Conservation (phyloP, 2,329 filamentous ascomycete species). For the Emmonsiellopsis sp. region DNA sequence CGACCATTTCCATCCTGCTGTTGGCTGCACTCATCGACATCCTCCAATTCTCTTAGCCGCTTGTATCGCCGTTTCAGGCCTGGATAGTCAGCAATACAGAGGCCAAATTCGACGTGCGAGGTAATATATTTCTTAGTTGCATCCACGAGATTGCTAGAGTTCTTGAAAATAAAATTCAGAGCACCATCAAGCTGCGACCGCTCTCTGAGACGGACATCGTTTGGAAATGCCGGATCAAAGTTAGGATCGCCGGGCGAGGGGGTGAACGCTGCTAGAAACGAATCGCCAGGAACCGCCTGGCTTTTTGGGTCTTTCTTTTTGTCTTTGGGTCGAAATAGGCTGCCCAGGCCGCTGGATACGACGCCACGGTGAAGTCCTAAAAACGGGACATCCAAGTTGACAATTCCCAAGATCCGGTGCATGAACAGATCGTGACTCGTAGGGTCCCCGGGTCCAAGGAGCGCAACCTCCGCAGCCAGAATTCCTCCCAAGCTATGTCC, state of each 20-base stretch:
- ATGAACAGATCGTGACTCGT: constrained; percentile 41
- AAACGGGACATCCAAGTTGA: constrained; percentile 80
- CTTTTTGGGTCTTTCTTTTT: constrained; percentile 13
- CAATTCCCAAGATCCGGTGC: constrained; percentile 68
- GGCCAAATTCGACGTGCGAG: constrained; percentile 75
- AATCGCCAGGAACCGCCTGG: constrained; percentile 3
- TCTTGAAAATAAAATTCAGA: constrained; percentile 72
- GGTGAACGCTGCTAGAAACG: constrained; percentile 10
- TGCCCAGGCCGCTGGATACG: constrained; percentile 68
- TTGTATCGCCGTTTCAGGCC: constrained; percentile 62
- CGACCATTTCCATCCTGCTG: constrained; percentile 21
- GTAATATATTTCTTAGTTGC: constrained; percentile 65
- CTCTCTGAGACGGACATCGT: constrained; percentile 61
- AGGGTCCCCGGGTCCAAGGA: constrained; percentile 39
- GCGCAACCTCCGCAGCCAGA: constrained; percentile 65
- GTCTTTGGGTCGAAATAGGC: constrained; percentile 53
- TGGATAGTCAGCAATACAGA: constrained; percentile 66
- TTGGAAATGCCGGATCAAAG: constrained; percentile 66
- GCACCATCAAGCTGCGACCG: constrained; percentile 55
- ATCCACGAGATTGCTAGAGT: constrained; percentile 59
- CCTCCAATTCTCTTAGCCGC: constrained; percentile 60
- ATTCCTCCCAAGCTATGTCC: constrained; percentile 89
- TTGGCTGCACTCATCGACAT: constrained; percentile 48
- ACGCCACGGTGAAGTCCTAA: constrained; percentile 84
- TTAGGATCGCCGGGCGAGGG: constrained; percentile 40